Evolutionary conservation across 345 rosid genomes (phyloP).

Genomic region (Heritiera littoralis): DNA sequence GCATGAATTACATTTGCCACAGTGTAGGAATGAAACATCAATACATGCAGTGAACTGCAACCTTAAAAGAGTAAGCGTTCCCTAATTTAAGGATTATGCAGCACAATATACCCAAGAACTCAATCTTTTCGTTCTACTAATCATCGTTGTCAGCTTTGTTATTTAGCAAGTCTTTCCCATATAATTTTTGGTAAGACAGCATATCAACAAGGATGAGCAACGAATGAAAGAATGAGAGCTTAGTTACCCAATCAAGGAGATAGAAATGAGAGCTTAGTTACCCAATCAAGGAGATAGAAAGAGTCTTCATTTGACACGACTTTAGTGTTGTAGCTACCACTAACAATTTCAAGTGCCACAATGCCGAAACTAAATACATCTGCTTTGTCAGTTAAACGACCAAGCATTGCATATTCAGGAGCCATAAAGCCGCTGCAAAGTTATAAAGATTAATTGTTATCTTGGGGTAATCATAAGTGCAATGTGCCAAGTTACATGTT

Average conservation of each 20-base stretch:
- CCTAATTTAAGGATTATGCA: no score
- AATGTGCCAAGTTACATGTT: not conserved
- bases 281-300: conserved; percentile 46
- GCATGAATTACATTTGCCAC: no score
- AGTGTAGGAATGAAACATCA: not conserved
- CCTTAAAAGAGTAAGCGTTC: not conserved
- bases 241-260: no score
- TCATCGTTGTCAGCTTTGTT: no score
- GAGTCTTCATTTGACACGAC: conserved; percentile 21
- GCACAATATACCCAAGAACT: no score
- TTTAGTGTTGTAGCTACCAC: conserved; percentile 38
- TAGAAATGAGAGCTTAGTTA: conserved; percentile 9
- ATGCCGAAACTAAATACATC: conserved; percentile 46
- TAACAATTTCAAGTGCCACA: conserved; percentile 40
- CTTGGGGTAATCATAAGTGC: no score
- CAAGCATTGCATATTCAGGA: conserved; percentile 49
- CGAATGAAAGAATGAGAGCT: no score
- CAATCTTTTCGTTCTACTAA: no score
- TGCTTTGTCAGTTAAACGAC: conserved; percentile 46
- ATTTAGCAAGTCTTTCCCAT: no score
- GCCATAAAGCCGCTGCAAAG: conserved; percentile 51
- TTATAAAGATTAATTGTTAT: no score
- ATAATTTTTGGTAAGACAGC: no score
- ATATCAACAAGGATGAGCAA: no score
- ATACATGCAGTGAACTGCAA: not conserved